Evolutionary conservation across 441 rosid species (phyloP).

Genomic region (Brassica balearica): DNA sequence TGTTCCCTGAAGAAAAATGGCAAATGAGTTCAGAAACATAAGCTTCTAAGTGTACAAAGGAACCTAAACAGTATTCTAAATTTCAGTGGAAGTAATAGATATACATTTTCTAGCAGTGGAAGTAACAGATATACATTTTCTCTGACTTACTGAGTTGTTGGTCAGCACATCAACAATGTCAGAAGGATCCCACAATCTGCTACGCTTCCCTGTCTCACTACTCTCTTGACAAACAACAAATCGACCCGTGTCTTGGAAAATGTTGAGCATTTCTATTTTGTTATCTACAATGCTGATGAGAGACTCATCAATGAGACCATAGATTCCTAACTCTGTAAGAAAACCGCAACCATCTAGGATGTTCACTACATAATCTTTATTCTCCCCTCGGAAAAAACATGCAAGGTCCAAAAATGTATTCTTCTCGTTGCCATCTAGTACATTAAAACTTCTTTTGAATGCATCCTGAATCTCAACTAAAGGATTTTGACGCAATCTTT

Average conservation of each 20-base stretch:
- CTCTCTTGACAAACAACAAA: slow-evolving; percentile 35
- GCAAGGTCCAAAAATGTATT: slow-evolving; percentile 46
- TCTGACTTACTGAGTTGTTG: slow-evolving; percentile 32
- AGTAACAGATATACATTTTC: neutral
- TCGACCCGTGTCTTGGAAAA: slow-evolving; percentile 46
- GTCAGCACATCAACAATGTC: slow-evolving; percentile 26
- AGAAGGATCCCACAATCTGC: slow-evolving; percentile 25
- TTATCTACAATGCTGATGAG: slow-evolving; percentile 29
- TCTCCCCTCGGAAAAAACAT: slow-evolving; percentile 39
- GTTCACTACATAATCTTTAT: neutral
- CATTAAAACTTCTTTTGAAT: slow-evolving; percentile 40
- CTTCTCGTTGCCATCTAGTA: slow-evolving; percentile 40
- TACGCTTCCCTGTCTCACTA: slow-evolving; percentile 16
- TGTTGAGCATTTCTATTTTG: slow-evolving; percentile 43
- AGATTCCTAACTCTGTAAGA: slow-evolving; percentile 27
- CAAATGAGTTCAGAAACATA: neutral
- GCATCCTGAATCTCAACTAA: neutral
- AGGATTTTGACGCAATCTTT: slow-evolving; percentile 30
- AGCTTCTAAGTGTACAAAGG: neutral
- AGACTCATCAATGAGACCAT: slow-evolving; percentile 38
- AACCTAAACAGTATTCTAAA: neutral
- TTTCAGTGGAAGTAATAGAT: neutral
- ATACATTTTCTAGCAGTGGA: neutral
- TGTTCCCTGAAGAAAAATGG: slow-evolving; percentile 33
- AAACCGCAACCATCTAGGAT: slow-evolving; percentile 38